These are phyloP conservation scores for Hypoxylon lienhwacheense DNA, from an alignment of 495 filamentous ascomycete genomes.

Conservation along the genomic window DNA sequence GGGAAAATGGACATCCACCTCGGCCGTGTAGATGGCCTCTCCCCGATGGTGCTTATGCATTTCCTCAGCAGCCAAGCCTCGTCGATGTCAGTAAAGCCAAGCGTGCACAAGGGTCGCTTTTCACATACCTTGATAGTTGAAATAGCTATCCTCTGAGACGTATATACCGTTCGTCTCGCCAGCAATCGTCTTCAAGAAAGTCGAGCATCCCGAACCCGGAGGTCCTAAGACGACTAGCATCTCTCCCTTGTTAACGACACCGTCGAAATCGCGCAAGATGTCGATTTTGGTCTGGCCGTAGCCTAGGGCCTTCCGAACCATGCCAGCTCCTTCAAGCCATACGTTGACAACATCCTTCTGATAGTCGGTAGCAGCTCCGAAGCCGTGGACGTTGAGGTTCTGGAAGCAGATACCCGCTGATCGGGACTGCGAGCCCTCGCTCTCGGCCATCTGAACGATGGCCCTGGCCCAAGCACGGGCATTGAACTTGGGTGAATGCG, in stretches of 20 bases:
- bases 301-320: slow-evolving; percentile 53
- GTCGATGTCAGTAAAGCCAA: not conserved
- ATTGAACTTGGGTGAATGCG: slow-evolving; percentile 55
- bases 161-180: slow-evolving; percentile 75
- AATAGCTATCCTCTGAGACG: slow-evolving; percentile 62
- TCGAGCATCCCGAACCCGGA: slow-evolving; percentile 77
- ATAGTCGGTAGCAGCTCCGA: slow-evolving; percentile 74
- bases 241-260: slow-evolving; percentile 73
- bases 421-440: slow-evolving; percentile 49
- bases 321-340: slow-evolving; percentile 57
- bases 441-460: slow-evolving; percentile 49
- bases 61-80: slow-evolving; percentile 57
- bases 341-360: slow-evolving; percentile 73
- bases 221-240: slow-evolving; percentile 80
- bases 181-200: slow-evolving; percentile 76
- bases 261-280: slow-evolving; percentile 77
- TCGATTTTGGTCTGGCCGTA: slow-evolving; percentile 66
- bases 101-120: not conserved
- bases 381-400: slow-evolving; percentile 76
- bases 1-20: slow-evolving; percentile 83
- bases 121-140: slow-evolving; percentile 71
- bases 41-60: slow-evolving; percentile 73
- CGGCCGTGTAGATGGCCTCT: slow-evolving; percentile 79
- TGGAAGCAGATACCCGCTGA: slow-evolving; percentile 58
- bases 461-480: slow-evolving; percentile 58